Conservation (phyloP, 1,139 yeast species). For the Meyerozyma carpophila region DNA sequence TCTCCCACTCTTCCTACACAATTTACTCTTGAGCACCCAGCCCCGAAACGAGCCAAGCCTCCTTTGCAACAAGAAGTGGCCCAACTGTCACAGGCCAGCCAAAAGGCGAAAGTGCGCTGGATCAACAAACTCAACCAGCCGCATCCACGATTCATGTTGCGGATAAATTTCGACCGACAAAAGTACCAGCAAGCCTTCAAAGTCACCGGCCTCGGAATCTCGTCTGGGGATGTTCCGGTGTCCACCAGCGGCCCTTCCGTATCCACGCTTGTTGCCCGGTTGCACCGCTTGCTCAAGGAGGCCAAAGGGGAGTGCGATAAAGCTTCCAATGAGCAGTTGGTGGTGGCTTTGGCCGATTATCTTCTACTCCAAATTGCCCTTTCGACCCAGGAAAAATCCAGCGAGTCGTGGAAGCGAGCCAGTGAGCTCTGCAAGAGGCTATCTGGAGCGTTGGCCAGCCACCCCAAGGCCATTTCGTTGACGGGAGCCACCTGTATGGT, state of each 20-base stretch:
- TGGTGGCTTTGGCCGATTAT: not conserved
- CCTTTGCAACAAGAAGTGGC: conserved; percentile 2
- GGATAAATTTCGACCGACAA: conserved; percentile 19
- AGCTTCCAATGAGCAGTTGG: not conserved
- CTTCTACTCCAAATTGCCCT: not conserved
- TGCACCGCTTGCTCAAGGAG: not conserved
- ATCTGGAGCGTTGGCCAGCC: not conserved
- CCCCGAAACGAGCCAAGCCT: conserved; percentile 2
- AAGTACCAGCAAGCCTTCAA: conserved; percentile 11
- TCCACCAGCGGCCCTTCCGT: not conserved
- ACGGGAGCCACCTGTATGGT: not conserved
- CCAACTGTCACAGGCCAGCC: not conserved
- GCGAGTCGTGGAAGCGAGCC: not conserved
- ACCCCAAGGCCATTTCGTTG: not conserved
- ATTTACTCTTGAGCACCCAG: conserved; percentile 12
- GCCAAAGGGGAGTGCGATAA: not conserved
- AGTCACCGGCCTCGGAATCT: conserved; percentile 22
- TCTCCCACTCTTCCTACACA: conserved; percentile 34
- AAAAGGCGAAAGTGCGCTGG: conserved; percentile 20
- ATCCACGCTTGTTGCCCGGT: not conserved
- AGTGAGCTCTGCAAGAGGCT: not conserved
- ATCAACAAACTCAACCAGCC: conserved; percentile 25
- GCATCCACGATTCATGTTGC: conserved; percentile 26
- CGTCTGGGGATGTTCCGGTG: conserved; percentile 4
- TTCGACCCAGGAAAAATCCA: not conserved